Base-by-base conservation (phyloP, 176 grass and related monocot species). In the Zizania latifolia region DNA sequence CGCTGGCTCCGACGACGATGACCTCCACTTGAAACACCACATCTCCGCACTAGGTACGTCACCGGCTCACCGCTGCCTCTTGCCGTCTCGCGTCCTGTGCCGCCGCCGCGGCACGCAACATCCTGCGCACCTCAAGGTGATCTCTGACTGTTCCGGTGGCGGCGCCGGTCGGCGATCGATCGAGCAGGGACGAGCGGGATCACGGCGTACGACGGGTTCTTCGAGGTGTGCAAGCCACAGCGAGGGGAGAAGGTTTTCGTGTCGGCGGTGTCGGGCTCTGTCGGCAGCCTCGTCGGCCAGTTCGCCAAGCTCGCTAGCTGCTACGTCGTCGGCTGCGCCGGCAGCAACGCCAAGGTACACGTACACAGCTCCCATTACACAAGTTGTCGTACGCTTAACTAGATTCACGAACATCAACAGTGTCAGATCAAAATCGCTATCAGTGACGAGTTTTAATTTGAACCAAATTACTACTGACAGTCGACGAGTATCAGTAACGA, bases 271-370 rank as follows among this genome's bases (percentile, higher is more conserved):
- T 71, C 82, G 4, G 89, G 89, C 41, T 87, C 89, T 64, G 70
- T 92, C 37, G 89, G 89, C 39, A 84, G 67, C 37, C 65, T 92
- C 4, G 86, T 84, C 70, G 90, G 90, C 24, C 86, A 92, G 83
- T 86, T 92, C 62, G 86, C 83, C 29, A 89, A 92, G 83, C 53
- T 86, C 55, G 56, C 80, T 24, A 86, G 86, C 6, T 92, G 90
- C 68, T 78, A 89, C 59, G 83, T 92, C 21, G 80, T 92, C 14
- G 86, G 90, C 28, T 83, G 86, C 70, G 85, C 89, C 74, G 78
- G 89, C 2, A 85, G 24, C 43, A 6, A 71, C 3, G 65, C 22
- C 72, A 86, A 86, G 72, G 72, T 79, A 29, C 39, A 8, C 48
- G 22, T 21, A 53, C 19, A 22, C n/a, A 53, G 10, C n/a, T 17